Conservation (phyloP, 1,284 basidiomycete species). For the Baeospora myosura region DNA sequence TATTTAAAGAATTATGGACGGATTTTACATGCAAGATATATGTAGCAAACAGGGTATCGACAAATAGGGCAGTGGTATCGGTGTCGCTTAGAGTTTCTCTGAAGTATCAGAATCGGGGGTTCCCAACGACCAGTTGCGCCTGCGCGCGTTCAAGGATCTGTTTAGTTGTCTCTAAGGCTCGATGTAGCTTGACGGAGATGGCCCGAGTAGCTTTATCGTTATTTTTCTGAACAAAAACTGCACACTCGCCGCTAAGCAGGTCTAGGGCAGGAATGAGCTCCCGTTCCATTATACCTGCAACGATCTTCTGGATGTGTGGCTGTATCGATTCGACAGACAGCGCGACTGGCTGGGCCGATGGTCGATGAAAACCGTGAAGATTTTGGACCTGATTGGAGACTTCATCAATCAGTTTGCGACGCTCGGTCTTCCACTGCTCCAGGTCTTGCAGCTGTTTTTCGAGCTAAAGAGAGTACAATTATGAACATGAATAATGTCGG, state of each 20-base stretch:
- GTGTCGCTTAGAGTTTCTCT: too few species aligned
- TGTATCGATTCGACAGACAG: constrained; percentile 5
- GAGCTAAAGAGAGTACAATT: constrained; percentile 8
- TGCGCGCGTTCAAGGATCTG: constrained; percentile 7
- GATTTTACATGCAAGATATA: too few species aligned
- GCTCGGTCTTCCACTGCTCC: constrained; percentile 5
- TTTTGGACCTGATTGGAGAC: constrained; percentile 7
- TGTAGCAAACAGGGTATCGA: too few species aligned
- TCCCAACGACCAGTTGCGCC: too few species aligned
- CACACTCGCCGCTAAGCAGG: constrained; percentile 5
- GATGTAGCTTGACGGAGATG: constrained; percentile 12
- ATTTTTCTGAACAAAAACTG: constrained; percentile 4
- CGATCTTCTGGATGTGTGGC: constrained; percentile 6
- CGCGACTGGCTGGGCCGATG: constrained; percentile 6
- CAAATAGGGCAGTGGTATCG: too few species aligned
- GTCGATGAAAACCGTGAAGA: constrained; percentile 5
- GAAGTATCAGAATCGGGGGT: too few species aligned
- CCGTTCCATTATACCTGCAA: constrained; percentile 10
- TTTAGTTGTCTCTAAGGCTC: constrained; percentile 12
- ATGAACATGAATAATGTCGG: neutral
- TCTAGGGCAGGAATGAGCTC: constrained; percentile 14
- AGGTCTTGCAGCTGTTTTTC: constrained; percentile 6
- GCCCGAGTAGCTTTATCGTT: neutral
- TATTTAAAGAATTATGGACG: too few species aligned
- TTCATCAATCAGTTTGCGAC: constrained; percentile 6